phyloP scores from a whole-genome alignment of 768 basidiomycete genomes.

The Tulasnella sp. region DNA sequence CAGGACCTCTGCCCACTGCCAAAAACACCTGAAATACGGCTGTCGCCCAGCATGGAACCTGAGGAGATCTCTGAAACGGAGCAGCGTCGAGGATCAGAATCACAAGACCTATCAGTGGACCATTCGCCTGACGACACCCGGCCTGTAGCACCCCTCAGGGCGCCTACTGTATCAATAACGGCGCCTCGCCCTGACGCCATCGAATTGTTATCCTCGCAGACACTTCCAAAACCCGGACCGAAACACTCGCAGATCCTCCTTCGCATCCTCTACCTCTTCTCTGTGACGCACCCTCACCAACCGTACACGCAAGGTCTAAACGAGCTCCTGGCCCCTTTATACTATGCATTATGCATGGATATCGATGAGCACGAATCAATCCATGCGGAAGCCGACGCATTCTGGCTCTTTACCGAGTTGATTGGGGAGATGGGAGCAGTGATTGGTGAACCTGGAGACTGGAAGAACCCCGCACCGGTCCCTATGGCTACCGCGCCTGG shows the following conservation, averaged over 20 bases:
- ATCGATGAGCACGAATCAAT: slow-evolving; percentile 10
- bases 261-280: slow-evolving; percentile 21
- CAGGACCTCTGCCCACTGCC: slow-evolving; percentile 9
- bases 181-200: slow-evolving; percentile 6
- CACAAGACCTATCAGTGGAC: neutral
- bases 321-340: slow-evolving; percentile 21
- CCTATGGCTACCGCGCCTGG: neutral
- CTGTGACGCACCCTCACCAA: slow-evolving; percentile 20
- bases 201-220: neutral
- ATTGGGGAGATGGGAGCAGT: slow-evolving; percentile 21
- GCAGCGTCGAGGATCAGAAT: neutral
- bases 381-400: slow-evolving; percentile 20
- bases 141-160: neutral
- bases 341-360: slow-evolving; percentile 18
- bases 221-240: neutral
- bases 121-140: too few relatives aligned
- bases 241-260: slow-evolving; percentile 19
- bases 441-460: slow-evolving; percentile 16
- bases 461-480: neutral
- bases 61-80: neutral
- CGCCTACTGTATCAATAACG: slow-evolving; percentile 12
- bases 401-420: slow-evolving; percentile 21
- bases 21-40: slow-evolving; percentile 6
- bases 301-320: slow-evolving; percentile 21
- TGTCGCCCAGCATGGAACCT: neutral